Evolutionary conservation across 768 basidiomycete species (phyloP).

Genomic region (Mycena vitilis): DNA sequence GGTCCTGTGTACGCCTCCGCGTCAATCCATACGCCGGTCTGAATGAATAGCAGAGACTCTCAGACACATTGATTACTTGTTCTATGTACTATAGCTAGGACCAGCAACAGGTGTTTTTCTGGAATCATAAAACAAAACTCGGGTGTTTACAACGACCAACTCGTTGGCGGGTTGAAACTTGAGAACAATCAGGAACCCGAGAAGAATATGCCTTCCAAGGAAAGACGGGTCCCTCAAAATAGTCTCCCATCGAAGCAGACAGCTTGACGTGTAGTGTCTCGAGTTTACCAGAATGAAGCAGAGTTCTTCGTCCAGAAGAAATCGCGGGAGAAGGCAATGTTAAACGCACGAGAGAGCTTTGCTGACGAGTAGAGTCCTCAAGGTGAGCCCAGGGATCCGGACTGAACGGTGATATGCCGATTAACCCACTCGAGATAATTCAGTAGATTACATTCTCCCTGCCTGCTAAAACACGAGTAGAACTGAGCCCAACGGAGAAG

Average conservation of each 20-base stretch:
- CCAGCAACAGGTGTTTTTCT: too few relatives aligned
- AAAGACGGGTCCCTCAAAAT: neutral
- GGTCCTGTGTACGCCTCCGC: neutral
- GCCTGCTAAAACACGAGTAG: neutral
- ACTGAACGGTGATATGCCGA: neutral
- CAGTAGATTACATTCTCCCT: neutral
- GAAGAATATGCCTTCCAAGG: neutral
- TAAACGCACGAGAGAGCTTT: constrained; percentile 3
- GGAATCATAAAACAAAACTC: too few relatives aligned
- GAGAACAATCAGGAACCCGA: neutral
- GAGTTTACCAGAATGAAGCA: constrained; percentile 1
- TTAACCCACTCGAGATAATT: neutral
- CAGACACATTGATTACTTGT: neutral
- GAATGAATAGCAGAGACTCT: neutral
- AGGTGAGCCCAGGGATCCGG: neutral
- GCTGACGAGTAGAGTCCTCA: neutral
- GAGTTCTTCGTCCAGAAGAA: constrained; percentile 27
- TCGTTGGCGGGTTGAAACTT: neutral
- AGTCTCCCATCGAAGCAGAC: neutral
- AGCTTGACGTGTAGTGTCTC: constrained; percentile 18
- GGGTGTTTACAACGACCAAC: neutral
- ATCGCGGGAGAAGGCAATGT: constrained; percentile 29
- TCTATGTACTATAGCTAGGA: too few relatives aligned
- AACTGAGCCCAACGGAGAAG: neutral
- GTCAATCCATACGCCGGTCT: neutral